phyloP scores from a whole-genome alignment of 768 basidiomycete species.

The Russula foetens region DNA sequence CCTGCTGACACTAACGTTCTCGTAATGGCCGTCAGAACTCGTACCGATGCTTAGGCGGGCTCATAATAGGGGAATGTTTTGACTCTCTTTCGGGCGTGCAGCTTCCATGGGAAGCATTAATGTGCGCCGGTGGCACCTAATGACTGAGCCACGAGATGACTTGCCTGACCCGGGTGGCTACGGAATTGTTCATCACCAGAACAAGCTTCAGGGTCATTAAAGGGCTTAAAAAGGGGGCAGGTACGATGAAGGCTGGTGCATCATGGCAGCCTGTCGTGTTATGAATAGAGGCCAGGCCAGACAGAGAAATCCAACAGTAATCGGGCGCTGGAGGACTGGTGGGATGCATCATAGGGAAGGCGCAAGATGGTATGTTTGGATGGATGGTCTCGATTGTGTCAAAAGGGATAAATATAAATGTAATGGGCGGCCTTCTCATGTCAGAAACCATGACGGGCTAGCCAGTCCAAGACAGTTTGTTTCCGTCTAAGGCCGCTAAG shows the following conservation, averaged over 20 bases:
- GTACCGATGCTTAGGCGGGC: not conserved
- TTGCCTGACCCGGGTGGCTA: not conserved
- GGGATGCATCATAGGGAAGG: not conserved
- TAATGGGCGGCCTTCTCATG: constrained; percentile 10
- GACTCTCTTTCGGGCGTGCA: constrained; percentile 5
- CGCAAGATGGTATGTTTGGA: constrained; percentile 7
- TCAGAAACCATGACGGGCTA: constrained; percentile 58
- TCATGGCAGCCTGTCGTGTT: constrained; percentile 8
- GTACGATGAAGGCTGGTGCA: constrained; percentile 1
- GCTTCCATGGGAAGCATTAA: constrained; percentile 2
- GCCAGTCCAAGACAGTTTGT: constrained; percentile 51
- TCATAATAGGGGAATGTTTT: constrained; percentile 4
- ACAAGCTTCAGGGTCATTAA: not conserved
- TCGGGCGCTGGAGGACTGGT: not conserved
- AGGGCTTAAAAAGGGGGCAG: not conserved
- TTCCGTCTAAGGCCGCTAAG: constrained; percentile 61
- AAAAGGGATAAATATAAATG: constrained; percentile 12
- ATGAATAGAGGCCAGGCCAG: not conserved
- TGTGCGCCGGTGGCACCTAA: not conserved
- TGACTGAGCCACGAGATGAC: not conserved
- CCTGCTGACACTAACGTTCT: not conserved
- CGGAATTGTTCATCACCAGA: not conserved
- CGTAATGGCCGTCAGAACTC: constrained; percentile 1
- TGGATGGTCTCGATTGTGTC: constrained; percentile 4
- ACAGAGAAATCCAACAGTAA: not conserved